Base-by-base conservation (phyloP, 2,329 filamentous ascomycete genomes). In the Ophiognomonia clavigignenti-juglandacearum region DNA sequence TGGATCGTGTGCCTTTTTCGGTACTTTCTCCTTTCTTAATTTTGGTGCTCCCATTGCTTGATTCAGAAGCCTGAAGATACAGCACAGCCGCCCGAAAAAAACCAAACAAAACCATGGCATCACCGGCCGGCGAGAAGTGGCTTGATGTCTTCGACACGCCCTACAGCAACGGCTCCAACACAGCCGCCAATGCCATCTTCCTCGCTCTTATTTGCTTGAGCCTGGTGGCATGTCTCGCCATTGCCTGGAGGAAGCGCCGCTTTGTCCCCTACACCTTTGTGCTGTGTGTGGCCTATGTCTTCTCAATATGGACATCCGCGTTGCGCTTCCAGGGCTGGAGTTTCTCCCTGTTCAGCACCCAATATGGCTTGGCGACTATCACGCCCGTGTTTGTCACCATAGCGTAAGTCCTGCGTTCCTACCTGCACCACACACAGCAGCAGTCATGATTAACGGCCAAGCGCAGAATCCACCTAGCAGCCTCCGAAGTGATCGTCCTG, bases 371-470 rank as follows among this genome's bases (percentile, higher is more conserved):
- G n/a, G 45, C 50, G 22, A 57, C 58, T 10, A 45, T 63, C 10
- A 60, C 61, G 1, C 60, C 63, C 2, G 54, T 57, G 0, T 60
- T 61, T 22, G 35, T 64, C 24, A 59, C 61, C 4, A 52, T 54
- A 47, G 57, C 53, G 61, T 62, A 42, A 36, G 48, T 53, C n/a
- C 16, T 13, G n/a, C 22, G 6, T 13, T 19, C 18, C 2, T 8
- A 9, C 11, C n/a, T 7, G 3, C 13, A 11, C 16, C 23, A 4
- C n/a, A n/a, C n/a, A n/a, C n/a, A n/a, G n/a, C n/a, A n/a, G n/a
- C n/a, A n/a, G n/a, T n/a, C n/a, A n/a, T n/a, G n/a, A n/a, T n/a
- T 41, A n/a, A 27, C 46, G 31, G 35, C 27, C 22, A 36, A 26
- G 7, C 6, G 11, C 50, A 64, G 62, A 18, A 60, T 65, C 20